Base-by-base conservation (phyloP, 345 rosid species). In the Erucastrum elatum region DNA sequence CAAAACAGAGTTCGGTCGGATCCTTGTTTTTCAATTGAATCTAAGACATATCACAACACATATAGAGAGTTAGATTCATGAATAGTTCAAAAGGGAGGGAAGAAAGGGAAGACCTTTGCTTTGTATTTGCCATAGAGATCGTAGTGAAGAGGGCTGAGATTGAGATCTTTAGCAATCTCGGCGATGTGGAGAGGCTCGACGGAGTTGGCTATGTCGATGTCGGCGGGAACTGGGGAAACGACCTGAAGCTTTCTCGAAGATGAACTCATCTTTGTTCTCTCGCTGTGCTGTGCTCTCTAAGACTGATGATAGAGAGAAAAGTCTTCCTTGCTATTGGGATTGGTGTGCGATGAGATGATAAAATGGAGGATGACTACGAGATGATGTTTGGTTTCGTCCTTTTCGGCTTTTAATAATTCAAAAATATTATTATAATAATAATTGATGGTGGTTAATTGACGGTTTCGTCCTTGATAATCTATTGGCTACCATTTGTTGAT, bases 61-160 rank as follows among this genome's bases (percentile, higher is more conserved):
- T 21, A n/a, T 5, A 37, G 66, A 72, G 51, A 39, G 15, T 8
- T 13, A 59, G 73, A 21, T 59, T 25, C 21, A 41, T 31, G 33
- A 49, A 7, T 44, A 8, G 26, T 62, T 51, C 21, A 21, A n/a
- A n/a, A 5, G 2, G 4, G 3, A 39, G 25, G 3, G 8, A 1
- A 13, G 2, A 15, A 11, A 33, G 0, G n/a, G 62, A 44, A 30
- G 34, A 95, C 99, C 98, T 95, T 95, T 46, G 99, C 99, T 82
- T 95, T 95, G 86, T 90, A 86, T 68, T 91, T 95, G 8, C 99
- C 99, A 79, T 90, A 93, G 78, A 91, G 96, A 86, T 95, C 99
- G 82, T 90, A 95, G 81, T 93, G 89, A 74, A 82, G 76, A 6
- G 97, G 85, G 9, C 66, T 70, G 63, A 95, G 90, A 81, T 86